These are phyloP conservation scores for Aureobasidium pullulans DNA, from an alignment of 2,329 filamentous ascomycete species.

Conservation along the genomic window DNA sequence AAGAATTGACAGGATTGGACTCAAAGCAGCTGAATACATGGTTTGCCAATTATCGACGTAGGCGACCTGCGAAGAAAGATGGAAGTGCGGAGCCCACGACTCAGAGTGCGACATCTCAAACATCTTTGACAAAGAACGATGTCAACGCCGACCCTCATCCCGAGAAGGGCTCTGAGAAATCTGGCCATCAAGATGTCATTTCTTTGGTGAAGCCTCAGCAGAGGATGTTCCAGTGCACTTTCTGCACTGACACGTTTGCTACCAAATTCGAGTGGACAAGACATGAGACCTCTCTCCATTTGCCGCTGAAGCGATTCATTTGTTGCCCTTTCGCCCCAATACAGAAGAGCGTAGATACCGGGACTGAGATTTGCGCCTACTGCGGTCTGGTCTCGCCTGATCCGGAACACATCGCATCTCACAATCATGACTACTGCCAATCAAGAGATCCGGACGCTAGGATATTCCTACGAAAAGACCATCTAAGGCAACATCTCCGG, in stretches of 20 bases:
- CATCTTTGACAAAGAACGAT: no score
- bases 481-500: slow-evolving; percentile 53
- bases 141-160: not conserved
- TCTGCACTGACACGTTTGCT: slow-evolving; percentile 50
- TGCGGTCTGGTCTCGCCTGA: slow-evolving; percentile 20
- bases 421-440: slow-evolving; percentile 57
- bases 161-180: not conserved
- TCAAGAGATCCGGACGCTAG: slow-evolving; percentile 58
- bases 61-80: not conserved
- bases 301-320: slow-evolving; percentile 58
- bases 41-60: not conserved
- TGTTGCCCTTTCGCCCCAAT: slow-evolving; percentile 50
- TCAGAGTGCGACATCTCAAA: not conserved
- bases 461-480: slow-evolving; percentile 57
- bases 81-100: not conserved
- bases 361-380: not conserved
- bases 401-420: slow-evolving; percentile 48
- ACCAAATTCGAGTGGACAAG: slow-evolving; percentile 55
- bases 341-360: not conserved
- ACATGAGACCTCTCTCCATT: slow-evolving; percentile 58
- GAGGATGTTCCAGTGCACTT: slow-evolving; percentile 47
- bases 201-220: not conserved
- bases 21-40: not conserved
- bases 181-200: not conserved
- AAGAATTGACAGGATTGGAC: not conserved